A percentile compares a stretch with the other conserved stretches of the same genome.
These are phyloP conservation scores for Warburgia ugandensis DNA, from an alignment of 164 flowering plant genomes.

Conservation along the genomic window DNA sequence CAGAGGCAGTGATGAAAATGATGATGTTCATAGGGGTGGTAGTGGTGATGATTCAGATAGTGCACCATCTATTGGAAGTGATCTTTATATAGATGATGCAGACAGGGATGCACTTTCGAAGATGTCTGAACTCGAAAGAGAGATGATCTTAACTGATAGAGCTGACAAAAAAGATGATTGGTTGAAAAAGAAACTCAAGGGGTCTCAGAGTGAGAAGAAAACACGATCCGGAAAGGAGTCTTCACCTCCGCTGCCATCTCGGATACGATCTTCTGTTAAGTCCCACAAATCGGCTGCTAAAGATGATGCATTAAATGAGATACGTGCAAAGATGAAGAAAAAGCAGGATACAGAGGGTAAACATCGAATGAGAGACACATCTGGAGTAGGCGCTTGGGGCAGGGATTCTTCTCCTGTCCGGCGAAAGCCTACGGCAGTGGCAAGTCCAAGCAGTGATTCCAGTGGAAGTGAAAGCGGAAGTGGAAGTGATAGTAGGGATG, in stretches of 20 bases:
- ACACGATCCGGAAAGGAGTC: slow-evolving; percentile 42
- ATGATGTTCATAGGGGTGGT: slow-evolving; percentile 39
- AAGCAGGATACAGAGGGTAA: slow-evolving; percentile 66
- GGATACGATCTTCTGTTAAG: slow-evolving; percentile 57
- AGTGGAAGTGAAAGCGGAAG: slow-evolving; percentile 70
- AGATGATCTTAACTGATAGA: slow-evolving; percentile 70
- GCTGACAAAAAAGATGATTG: slow-evolving; percentile 58
- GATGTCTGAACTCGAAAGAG: slow-evolving; percentile 78
- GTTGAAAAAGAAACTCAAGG: slow-evolving; percentile 49
- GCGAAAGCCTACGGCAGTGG: slow-evolving; percentile 36
- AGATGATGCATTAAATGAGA: slow-evolving; percentile 80
- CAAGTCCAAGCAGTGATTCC: slow-evolving; percentile 51
- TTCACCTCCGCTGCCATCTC: slow-evolving; percentile 39
- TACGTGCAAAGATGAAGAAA: slow-evolving; percentile 60
- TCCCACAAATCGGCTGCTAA: slow-evolving; percentile 64
- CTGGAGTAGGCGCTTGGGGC: slow-evolving; percentile 32
- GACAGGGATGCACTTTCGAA: slow-evolving; percentile 60
- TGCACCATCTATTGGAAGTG: slow-evolving; percentile 64
- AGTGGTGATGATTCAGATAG: slow-evolving; percentile 45
- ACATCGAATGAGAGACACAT: slow-evolving; percentile 38
- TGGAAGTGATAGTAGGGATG: slow-evolving; percentile 68
- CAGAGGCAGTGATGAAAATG: slow-evolving; percentile 38
- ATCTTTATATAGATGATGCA: slow-evolving; percentile 79
- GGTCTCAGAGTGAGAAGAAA: slow-evolving; percentile 36
- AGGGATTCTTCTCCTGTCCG: slow-evolving; percentile 40